These are phyloP conservation scores for Chaetomiaceae sp. DNA, from an alignment of 2,329 filamentous ascomycete genomes.

Conservation along the genomic window DNA sequence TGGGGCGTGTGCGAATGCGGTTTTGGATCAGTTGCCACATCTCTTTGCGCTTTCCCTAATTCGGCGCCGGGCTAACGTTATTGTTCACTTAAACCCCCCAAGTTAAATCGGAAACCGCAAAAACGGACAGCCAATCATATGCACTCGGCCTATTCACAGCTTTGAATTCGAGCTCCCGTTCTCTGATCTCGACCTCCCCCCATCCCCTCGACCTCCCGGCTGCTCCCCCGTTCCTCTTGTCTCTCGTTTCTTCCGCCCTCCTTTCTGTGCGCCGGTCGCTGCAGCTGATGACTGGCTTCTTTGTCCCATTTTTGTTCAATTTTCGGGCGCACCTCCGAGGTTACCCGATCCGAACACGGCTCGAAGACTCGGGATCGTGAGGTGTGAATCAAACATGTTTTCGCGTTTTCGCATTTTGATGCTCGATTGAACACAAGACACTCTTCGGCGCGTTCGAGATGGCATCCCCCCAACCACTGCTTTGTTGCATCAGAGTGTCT, in stretches of 20 bases:
- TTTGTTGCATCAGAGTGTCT: slow-evolving; percentile 12
- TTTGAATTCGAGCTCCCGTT: slow-evolving; percentile 23
- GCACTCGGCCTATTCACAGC: slow-evolving; percentile 24
- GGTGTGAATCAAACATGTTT: slow-evolving; percentile 10
- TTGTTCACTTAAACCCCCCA: too few relatives aligned
- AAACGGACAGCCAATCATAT: too few relatives aligned
- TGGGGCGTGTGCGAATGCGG: too few relatives aligned
- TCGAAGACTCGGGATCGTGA: background rate
- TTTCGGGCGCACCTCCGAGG: slow-evolving; percentile 13
- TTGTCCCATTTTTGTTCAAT: slow-evolving; percentile 21
- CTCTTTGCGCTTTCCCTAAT: slow-evolving; percentile 25
- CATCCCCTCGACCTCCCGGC: slow-evolving; percentile 16
- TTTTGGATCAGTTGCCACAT: too few relatives aligned
- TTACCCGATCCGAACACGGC: slow-evolving; percentile 4
- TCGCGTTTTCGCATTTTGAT: slow-evolving; percentile 21
- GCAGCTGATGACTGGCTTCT: slow-evolving; percentile 9
- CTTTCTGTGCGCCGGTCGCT: slow-evolving; percentile 1
- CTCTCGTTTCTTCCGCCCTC: slow-evolving; percentile 23
- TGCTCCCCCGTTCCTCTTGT: slow-evolving; percentile 25
- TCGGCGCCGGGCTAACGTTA: too few relatives aligned
- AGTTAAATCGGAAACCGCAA: too few relatives aligned
- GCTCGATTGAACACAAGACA: slow-evolving; percentile 14
- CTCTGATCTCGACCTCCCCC: slow-evolving; percentile 23
- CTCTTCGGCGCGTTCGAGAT: slow-evolving; percentile 23
- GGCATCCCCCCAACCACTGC: slow-evolving; percentile 25